phyloP scores from a whole-genome alignment of 2,329 filamentous ascomycete genomes.

The Nothomitra cinnamomea region DNA sequence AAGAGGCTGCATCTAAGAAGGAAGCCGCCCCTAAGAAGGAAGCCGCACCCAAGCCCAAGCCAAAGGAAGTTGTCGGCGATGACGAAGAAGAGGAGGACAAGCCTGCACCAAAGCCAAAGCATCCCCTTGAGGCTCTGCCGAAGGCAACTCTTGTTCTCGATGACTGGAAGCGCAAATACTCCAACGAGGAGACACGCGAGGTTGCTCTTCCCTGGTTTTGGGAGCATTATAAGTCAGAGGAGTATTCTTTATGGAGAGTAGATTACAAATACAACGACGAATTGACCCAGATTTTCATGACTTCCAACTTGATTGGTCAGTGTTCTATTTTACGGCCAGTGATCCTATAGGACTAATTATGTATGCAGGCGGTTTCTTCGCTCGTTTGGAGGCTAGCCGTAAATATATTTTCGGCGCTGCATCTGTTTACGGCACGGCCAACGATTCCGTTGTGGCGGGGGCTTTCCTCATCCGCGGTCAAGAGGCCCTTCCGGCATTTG shows the following conservation, averaged over 20 bases:
- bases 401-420: constrained; percentile 92
- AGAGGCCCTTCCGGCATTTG: constrained; percentile 71
- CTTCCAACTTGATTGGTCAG: constrained; percentile 80
- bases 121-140: constrained; percentile 75
- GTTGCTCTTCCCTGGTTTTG: constrained; percentile 94
- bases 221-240: constrained; percentile 83
- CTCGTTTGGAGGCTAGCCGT: constrained; percentile 88
- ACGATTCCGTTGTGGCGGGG: constrained; percentile 81
- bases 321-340: neutral
- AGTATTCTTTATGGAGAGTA: constrained; percentile 89
- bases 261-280: constrained; percentile 99
- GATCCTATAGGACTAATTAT: constrained; percentile 10
- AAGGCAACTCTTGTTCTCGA: constrained; percentile 71
- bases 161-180: constrained; percentile 98
- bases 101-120: constrained; percentile 78
- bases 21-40: constrained; percentile 43
- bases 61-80: constrained; percentile 18
- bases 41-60: constrained; percentile 19
- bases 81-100: constrained; percentile 38
- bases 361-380: constrained; percentile 65
- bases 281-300: constrained; percentile 97
- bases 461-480: constrained; percentile 91
- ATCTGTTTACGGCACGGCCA: constrained; percentile 77
- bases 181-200: constrained; percentile 74
- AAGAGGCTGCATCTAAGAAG: constrained; percentile 44